These are phyloP conservation scores for Phytophthora syringae DNA, from an alignment of 352 stramenopile genomes.

Conservation along the genomic window DNA sequence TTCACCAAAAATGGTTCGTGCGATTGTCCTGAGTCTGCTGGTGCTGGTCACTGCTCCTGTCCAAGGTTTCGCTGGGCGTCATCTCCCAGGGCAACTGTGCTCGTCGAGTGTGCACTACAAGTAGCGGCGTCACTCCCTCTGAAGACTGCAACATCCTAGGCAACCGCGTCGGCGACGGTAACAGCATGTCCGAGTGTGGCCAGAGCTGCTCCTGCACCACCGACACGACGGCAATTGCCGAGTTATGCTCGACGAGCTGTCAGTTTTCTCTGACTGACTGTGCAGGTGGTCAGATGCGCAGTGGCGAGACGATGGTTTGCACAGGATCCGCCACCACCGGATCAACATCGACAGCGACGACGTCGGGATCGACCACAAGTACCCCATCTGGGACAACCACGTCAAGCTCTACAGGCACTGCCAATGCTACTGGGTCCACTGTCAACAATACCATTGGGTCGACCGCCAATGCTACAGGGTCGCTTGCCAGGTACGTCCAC, in stretches of 20 bases:
- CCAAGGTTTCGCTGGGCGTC: conserved; percentile 15
- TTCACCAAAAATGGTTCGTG: conserved; percentile 23
- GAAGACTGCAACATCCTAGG: conserved; percentile 37
- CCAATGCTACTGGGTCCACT: too few relatives aligned
- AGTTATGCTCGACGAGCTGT: conserved; percentile 30
- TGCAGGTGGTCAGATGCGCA: conserved; percentile 26
- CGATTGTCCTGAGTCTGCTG: conserved; percentile 14
- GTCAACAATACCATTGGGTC: too few relatives aligned
- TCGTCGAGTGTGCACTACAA: conserved; percentile 25
- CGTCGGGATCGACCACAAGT: too few relatives aligned
- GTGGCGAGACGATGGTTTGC: conserved; percentile 29
- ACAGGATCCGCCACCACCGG: conserved; percentile 12
- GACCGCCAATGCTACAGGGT: not conserved
- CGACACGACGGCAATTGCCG: conserved; percentile 16
- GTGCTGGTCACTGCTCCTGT: conserved; percentile 11
- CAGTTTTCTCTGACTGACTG: conserved; percentile 26
- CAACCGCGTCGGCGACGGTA: conserved; percentile 29
- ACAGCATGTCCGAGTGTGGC: conserved; percentile 35
- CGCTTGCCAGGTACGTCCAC: not conserved
- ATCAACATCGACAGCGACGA: conserved; percentile 3
- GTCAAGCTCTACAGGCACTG: not conserved
- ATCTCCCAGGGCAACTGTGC: conserved; percentile 34
- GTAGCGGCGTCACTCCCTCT: conserved; percentile 17
- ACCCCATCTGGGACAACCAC: too few relatives aligned
- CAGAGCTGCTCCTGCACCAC: conserved; percentile 33